Conservation (phyloP, 345 rosid species). For the Corchorus olitorius region DNA sequence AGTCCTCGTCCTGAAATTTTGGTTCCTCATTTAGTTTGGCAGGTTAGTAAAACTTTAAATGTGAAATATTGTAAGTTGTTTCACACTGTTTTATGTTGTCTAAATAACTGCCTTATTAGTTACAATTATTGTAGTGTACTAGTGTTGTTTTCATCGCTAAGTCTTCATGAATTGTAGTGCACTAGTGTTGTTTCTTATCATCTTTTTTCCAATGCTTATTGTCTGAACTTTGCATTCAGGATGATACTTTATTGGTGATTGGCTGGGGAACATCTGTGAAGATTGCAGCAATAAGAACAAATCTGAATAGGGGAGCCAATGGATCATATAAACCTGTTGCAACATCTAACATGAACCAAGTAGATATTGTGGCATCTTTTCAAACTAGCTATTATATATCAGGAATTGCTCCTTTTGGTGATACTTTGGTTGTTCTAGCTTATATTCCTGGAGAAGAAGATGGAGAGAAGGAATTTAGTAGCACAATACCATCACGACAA, state of each 20-base stretch:
- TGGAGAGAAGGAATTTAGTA: slow-evolving; percentile 78
- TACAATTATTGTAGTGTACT: too few species aligned
- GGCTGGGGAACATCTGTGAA: slow-evolving; percentile 96
- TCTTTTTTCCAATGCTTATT: slow-evolving; percentile 18
- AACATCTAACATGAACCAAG: slow-evolving; percentile 68
- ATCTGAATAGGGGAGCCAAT: slow-evolving; percentile 57
- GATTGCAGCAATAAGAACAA: slow-evolving; percentile 84
- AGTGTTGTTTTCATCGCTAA: background rate
- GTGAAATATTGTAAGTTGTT: background rate
- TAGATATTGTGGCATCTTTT: slow-evolving; percentile 96
- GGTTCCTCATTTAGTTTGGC: slow-evolving; percentile 98
- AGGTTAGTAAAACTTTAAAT: slow-evolving; percentile 51
- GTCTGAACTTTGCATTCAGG: slow-evolving; percentile 46
- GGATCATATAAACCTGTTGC: slow-evolving; percentile 62
- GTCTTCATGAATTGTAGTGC: slow-evolving; percentile 1
- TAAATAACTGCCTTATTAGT: background rate
- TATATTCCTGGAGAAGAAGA: slow-evolving; percentile 84
- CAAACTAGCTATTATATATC: slow-evolving; percentile 98
- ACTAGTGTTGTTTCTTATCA: slow-evolving; percentile 10
- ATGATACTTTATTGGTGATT: slow-evolving; percentile 87
- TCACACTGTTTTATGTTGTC: background rate
- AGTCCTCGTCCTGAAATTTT: slow-evolving; percentile 91
- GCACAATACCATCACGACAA: slow-evolving; percentile 73
- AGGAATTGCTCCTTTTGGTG: slow-evolving; percentile 99
- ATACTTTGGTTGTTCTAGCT: slow-evolving; percentile 95